These are phyloP conservation scores for Drechslera avenae DNA, from an alignment of 2,329 filamentous ascomycete species.

Conservation along the genomic window DNA sequence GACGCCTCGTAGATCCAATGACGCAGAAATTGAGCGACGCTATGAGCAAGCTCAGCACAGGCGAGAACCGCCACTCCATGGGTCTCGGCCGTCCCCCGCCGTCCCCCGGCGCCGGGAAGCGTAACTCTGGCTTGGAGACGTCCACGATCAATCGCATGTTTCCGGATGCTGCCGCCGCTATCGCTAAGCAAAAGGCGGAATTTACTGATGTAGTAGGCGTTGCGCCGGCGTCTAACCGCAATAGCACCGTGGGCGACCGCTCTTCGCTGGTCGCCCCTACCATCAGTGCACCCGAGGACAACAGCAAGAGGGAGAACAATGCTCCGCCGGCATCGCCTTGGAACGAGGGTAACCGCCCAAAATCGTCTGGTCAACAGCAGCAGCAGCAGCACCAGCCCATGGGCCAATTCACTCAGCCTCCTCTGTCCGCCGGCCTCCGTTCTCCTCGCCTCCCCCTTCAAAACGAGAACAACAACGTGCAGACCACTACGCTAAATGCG, in stretches of 20 bases:
- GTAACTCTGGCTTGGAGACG: constrained; percentile 91
- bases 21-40: constrained; percentile 93
- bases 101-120: constrained; percentile 72
- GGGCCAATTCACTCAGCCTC: constrained; percentile 88
- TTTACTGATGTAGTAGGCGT: constrained; percentile 95
- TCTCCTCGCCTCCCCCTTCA: constrained; percentile 76
- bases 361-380: constrained; percentile 73
- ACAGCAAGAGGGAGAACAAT: constrained; percentile 62
- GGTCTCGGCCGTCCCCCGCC: constrained; percentile 72
- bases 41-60: constrained; percentile 92
- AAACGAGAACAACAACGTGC: constrained; percentile 70
- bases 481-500: constrained; percentile 80
- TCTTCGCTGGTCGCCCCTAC: constrained; percentile 75
- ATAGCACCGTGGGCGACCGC: constrained; percentile 81
- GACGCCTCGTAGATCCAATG: constrained; percentile 77
- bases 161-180: constrained; percentile 96
- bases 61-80: constrained; percentile 84
- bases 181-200: constrained; percentile 96
- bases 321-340: constrained; percentile 79
- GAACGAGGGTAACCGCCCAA: constrained; percentile 71
- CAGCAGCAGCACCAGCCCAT: constrained; percentile 63
- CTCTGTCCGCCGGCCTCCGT: constrained; percentile 74
- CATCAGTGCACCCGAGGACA: constrained; percentile 72
- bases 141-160: constrained; percentile 99
- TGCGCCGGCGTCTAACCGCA: constrained; percentile 86